Evolutionary conservation across 1,284 basidiomycete species (phyloP).

Genomic region (Leccinum pallidistipes): DNA sequence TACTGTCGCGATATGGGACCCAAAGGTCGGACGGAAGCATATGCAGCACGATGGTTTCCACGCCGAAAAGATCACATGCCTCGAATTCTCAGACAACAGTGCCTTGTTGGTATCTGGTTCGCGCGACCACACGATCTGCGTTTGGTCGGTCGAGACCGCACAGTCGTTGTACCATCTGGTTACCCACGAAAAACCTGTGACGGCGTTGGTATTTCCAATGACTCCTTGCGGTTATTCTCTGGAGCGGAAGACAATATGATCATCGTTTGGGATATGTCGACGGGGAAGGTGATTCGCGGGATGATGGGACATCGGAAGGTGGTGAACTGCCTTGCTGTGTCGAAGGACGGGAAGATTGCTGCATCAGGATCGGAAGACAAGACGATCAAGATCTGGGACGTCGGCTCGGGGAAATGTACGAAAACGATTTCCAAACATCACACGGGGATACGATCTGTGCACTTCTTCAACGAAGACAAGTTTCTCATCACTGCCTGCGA

Average conservation of each 20-base stretch:
- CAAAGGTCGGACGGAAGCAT: constrained; percentile 24
- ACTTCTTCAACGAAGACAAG: too few relatives aligned
- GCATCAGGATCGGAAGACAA: constrained; percentile 26
- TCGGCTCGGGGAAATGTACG: too few relatives aligned
- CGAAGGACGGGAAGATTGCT: constrained; percentile 12
- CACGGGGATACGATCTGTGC: too few relatives aligned
- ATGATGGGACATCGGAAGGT: constrained; percentile 20
- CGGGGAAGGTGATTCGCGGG: constrained; percentile 17
- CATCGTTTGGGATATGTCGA: constrained; percentile 21
- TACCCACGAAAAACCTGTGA: constrained; percentile 23
- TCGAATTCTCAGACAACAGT: constrained; percentile 26
- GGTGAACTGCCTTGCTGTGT: constrained; percentile 22
- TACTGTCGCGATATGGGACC: constrained; percentile 26
- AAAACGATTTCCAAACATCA: too few relatives aligned
- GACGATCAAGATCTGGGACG: constrained; percentile 25
- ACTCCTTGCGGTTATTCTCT: constrained; percentile 18
- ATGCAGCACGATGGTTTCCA: constrained; percentile 21
- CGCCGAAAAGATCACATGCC: constrained; percentile 12
- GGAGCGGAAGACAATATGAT: constrained; percentile 26
- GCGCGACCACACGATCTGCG: constrained; percentile 18
- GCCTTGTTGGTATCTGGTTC: constrained; percentile 26
- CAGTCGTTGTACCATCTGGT: constrained; percentile 11
- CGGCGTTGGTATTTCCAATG: constrained; percentile 11
- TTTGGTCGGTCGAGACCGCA: constrained; percentile 21
- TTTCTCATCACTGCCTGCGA: too few relatives aligned